Base-by-base conservation (phyloP, 208 protist species). In the Acanthamoeba polyphaga region DNA sequence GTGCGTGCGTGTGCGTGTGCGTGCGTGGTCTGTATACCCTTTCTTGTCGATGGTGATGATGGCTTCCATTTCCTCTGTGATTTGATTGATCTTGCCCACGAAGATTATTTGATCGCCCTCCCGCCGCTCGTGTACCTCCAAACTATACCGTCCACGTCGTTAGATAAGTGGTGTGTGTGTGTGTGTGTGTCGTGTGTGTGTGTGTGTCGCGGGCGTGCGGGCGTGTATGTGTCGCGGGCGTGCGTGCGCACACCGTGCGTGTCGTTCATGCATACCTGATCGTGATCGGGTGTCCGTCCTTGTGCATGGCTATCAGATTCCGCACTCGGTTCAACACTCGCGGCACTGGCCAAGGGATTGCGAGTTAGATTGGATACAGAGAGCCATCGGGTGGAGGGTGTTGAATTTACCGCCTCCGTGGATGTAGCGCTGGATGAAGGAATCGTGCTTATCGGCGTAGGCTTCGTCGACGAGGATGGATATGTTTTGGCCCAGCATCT, bases 1-100 rank as follows among this genome's bases (percentile, higher is more conserved):
- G 29, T 7, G 34, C 1, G 8, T 17, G 68, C 3, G 29, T 1
- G 8, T 43, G 68, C 3, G 64, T 12, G 64, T 9, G 22, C 1
- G 24, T 32, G 68, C 3, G 29, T 10, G 34, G 70, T 24, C 9
- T 27, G 10, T 46, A 29, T 17, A 94, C 90, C 90, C 90, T n/a
- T 51, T 49, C 70, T 84, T 94, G 58, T 94, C 90, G 49, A 94
- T 94, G 49, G 90, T 94, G 90, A 94, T 32, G 32, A 94, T 78
- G 24, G 90, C 90, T 32, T 94, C 90, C 72, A 85, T 85, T 49
- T 94, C 90, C 58, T 94, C 90, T 22, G 90, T 94, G 32, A 94
- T 85, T 22, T 94, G 90, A 27, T 94, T 94, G 66, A 94, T 94
- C 53, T 94, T 94, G 38, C 70, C 90, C 34, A 94, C n/a, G 46